Evolutionary conservation across 768 basidiomycete species (phyloP), one percentile per base, ranked within the genome.

Genomic region (Hemileccinum rubropunctum): DNA sequence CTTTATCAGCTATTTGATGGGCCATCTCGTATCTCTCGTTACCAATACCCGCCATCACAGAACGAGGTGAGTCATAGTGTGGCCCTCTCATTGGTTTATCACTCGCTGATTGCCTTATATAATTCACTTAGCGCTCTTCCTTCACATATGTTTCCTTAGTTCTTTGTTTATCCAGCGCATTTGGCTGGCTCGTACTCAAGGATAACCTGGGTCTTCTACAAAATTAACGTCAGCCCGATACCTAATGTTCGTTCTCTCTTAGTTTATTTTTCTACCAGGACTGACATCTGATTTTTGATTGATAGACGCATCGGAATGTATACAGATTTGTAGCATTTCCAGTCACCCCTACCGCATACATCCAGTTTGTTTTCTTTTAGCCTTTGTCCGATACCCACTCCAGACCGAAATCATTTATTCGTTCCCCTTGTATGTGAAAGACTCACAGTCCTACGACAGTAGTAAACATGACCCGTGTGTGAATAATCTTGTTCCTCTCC

Each of bases 1-100:
- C 48, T 72, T 20, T 59, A 66, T 23, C 63, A 71, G 55, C 45
- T 75, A 14, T 79, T 78, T 50, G 76, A 78, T 23, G 77, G 77
- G 3, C 78, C 78, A 15, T 76, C 78, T 6, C 66, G 71, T 26
- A 54, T 60, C 36, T 54, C 36, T 17, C 58, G 52, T 33, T 59
- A 59, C 28, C 54, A 21, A 51, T 56, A 59, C 11, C 48, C 53
- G 42, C 17, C 47, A 2, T 30, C 45, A 8, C 48, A 32, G 6
- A 39, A 50, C 15, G 47, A 55, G 57, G 65, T 53, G 48, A 13
- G 59, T 61, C 27, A 59, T 13, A 9, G 18, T n/a, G 11, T 46
- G 20, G 2, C 39, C 26, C 11, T 26, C 37, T 33, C 15, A 18
- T 23, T 4, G 10, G 36, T 35, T 40, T 11, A 2, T 21, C 33